Evolutionary conservation across 768 basidiomycete genomes (phyloP).

Genomic region (Leccinum longicurvipes): DNA sequence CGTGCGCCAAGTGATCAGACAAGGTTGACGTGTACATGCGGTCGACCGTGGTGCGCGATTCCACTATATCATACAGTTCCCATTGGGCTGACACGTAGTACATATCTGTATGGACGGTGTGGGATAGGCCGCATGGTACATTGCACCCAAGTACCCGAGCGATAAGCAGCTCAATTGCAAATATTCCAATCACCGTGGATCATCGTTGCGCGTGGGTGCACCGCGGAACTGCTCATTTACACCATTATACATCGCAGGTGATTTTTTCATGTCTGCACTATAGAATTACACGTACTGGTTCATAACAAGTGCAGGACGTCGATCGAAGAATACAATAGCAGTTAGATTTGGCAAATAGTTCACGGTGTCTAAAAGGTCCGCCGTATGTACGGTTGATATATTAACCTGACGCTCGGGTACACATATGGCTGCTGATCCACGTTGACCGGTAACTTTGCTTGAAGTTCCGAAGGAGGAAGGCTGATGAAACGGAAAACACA

Average conservation of each 20-base stretch:
- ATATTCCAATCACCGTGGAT: neutral
- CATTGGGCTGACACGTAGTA: neutral
- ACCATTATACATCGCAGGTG: neutral
- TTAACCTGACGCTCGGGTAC: neutral
- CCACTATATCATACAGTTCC: neutral
- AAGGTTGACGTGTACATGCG: neutral
- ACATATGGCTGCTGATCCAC: neutral
- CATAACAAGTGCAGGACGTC: neutral
- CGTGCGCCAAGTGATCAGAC: neutral
- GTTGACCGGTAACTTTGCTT: neutral
- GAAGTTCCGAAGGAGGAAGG: neutral
- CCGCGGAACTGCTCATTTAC: neutral
- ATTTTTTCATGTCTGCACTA: neutral
- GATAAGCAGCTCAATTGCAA: neutral
- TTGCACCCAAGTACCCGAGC: neutral
- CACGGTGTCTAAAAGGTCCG: neutral
- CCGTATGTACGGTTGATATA: neutral
- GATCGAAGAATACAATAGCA: neutral
- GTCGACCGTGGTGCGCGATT: neutral
- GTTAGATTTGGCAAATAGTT: neutral
- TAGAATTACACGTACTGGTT: neutral
- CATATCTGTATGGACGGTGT: neutral
- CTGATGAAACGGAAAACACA: neutral
- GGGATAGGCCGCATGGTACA: neutral
- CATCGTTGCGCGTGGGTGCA: neutral